Evolutionary conservation across 2,329 filamentous ascomycete species (phyloP), one percentile per base, ranked within the genome.

Genomic region (Pyrenophora graminea): DNA sequence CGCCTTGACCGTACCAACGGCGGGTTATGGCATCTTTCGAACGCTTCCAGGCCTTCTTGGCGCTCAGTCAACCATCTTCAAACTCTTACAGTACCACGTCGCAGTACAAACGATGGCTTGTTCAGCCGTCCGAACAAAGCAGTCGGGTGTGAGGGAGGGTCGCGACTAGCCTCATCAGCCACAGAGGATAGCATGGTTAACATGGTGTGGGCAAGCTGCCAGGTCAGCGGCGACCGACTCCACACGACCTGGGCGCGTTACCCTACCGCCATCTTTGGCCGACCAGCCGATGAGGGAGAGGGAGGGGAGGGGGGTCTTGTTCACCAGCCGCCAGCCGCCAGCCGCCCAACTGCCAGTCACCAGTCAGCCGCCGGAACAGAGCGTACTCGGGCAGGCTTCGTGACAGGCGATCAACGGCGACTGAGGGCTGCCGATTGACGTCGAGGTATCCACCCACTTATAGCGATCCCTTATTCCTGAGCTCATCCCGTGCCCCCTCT

Each of bases 41-140:
- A 63, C 63, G 62, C 66, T 63, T 71, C 67, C 61, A 69, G 69
- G 55, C 64, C 55, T 43, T 53, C 68, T 71, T 69, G 69, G 68
- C 68, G 45, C 41, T 33, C 25, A 49, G 45, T 49, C 44, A 49
- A 51, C 45, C 39, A 34, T 54, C 51, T 58, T 53, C 54, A 46
- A 25, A 30, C 10, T 30, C 27, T 31, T 25, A 9, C 30, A n/a
- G 56, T 59, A 21, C 30, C 50, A 55, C 34, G 32, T 47, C 46
- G 45, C 43, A 39, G 44, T 39, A 32, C 43, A 37, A 45, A 53
- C 48, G 27, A 41, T 32, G n/a, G 30, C 39, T 48, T 41, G 48
- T 18, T 18, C 25, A 53, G 48, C 45, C 41, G 27, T 53, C 43
- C 40, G 47, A 48, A 45, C 46, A 56, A 57, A 56, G 62, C 61